Base-by-base conservation (phyloP, 2,329 filamentous ascomycete species). In the Claviceps sp. region DNA sequence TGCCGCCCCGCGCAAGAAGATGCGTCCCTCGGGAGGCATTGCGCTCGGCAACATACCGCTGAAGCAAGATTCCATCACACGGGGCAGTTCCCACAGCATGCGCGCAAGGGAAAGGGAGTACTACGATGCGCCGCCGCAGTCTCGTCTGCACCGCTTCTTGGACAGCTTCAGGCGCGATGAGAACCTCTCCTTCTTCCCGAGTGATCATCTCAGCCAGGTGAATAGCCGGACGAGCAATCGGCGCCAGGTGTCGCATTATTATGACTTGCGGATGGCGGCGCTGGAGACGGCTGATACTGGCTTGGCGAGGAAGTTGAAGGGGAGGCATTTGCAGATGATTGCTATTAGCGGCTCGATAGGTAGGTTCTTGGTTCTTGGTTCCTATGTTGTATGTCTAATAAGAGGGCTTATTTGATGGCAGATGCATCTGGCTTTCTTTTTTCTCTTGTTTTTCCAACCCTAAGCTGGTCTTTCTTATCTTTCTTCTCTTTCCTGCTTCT, bases 311-410 rank as follows among this genome's bases (percentile, higher is more conserved):
- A 84, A 82, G 65, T 70, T 95, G 59, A 93, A 94, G 69, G 82
- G 83, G 20, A 77, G 89, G 47, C 91, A 97, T 72, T 65, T 96
- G 64, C 90, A 96, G 72, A 96, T 96, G 91, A 96, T 96, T 73
- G 91, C 91, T 14, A 95, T 96, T 59, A 89, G 89, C 60, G 90
- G 90, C 44, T 91, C 86, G 11, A 95, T 95, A 61, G 86, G 86
- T 80, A 71, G 42, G 67, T 44, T 5, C n/a, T 24, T 18, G 13
- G 1, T 42, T 26, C 24, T 26, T 18, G 13, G 1, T 42, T 26
- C 24, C 7, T 26, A 26, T 26, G 24, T 5, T 6, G 1, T 26
- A 26, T 26, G 24, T 26, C 24, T 2, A 26, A 26, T 2, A 26
- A 26, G 24, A 7, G 24, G 24, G 24, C 5, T 26, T 26, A 2